phyloP scores from a whole-genome alignment of 176 grass and related monocot genomes.

The Phragmites australis region DNA sequence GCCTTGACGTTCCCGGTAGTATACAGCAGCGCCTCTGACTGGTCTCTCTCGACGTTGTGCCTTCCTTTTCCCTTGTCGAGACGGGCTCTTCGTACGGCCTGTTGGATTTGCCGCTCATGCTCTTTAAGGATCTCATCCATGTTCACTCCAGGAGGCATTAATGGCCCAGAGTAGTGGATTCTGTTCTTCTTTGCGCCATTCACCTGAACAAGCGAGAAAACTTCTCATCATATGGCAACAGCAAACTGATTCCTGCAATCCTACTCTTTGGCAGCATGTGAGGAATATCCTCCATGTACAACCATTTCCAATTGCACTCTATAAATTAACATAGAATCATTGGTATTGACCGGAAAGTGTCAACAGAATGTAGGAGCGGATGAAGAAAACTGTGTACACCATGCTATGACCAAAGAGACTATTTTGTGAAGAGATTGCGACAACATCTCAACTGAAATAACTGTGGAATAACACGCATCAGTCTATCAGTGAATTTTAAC shows the following conservation, averaged over 20 bases:
- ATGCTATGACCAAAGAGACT: neutral
- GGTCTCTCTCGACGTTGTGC: slow-evolving; percentile 61
- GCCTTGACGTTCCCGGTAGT: slow-evolving; percentile 58
- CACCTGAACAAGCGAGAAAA: slow-evolving; percentile 46
- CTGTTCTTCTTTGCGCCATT: slow-evolving; percentile 82
- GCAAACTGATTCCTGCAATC: slow-evolving; percentile 9
- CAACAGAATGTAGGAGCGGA: neutral
- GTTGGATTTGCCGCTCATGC: slow-evolving; percentile 89
- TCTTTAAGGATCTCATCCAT: slow-evolving; percentile 91
- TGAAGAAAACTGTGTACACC: neutral
- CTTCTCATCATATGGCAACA: slow-evolving; percentile 34
- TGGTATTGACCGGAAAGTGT: neutral
- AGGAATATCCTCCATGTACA: neutral
- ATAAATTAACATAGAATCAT: neutral
- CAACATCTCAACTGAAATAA: neutral
- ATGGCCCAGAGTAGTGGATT: slow-evolving; percentile 91
- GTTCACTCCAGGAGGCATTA: slow-evolving; percentile 91
- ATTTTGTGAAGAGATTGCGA: neutral
- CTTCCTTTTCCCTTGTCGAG: slow-evolving; percentile 74
- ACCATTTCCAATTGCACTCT: neutral
- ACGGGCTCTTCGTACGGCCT: slow-evolving; percentile 71
- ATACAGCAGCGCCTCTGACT: slow-evolving; percentile 63
- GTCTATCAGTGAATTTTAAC: too few species aligned
- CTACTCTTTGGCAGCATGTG: neutral
- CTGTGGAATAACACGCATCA: neutral